Conservation (phyloP, 768 basidiomycete genomes). For the Leccinum arenicola region DNA sequence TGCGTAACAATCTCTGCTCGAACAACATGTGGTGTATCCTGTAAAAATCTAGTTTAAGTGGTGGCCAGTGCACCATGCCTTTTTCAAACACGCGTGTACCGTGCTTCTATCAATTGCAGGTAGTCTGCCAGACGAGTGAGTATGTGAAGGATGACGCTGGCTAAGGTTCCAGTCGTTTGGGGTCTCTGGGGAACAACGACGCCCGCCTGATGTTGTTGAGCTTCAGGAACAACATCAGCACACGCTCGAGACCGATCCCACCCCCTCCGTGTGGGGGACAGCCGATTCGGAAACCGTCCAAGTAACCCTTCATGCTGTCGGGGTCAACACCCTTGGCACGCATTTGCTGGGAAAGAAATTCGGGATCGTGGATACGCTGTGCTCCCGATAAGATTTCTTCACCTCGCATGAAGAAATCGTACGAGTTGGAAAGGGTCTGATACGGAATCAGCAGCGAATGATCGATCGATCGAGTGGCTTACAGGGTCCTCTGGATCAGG, state of each 20-base stretch:
- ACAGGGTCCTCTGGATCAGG: conserved; percentile 90
- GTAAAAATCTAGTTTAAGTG: conserved; percentile 18
- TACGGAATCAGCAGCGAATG: not conserved
- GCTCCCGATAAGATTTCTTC: conserved; percentile 99
- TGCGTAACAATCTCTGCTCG: conserved; percentile 18
- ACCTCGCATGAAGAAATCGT: conserved; percentile 99
- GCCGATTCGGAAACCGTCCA: conserved; percentile 93
- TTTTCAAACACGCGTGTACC: not conserved
- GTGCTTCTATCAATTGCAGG: not conserved
- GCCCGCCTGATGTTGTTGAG: conserved; percentile 93
- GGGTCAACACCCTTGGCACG: conserved; percentile 84
- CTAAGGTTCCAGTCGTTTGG: conserved; percentile 87
- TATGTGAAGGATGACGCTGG: not conserved
- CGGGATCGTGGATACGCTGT: conserved; percentile 93
- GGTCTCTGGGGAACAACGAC: conserved; percentile 94
- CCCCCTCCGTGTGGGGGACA: conserved; percentile 97
- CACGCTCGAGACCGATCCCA: conserved; percentile 92
- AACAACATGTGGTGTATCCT: conserved; percentile 12
- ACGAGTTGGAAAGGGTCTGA: conserved; percentile 92
- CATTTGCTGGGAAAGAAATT: conserved; percentile 83
- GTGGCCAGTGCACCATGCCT: conserved; percentile 8
- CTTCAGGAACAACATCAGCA: conserved; percentile 97
- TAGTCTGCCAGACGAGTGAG: not conserved
- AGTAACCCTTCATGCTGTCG: conserved; percentile 84
- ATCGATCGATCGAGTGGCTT: conserved; percentile 26